Conservation (phyloP, 78 protist genomes). For the Monocercomonoides exilis region DNA sequence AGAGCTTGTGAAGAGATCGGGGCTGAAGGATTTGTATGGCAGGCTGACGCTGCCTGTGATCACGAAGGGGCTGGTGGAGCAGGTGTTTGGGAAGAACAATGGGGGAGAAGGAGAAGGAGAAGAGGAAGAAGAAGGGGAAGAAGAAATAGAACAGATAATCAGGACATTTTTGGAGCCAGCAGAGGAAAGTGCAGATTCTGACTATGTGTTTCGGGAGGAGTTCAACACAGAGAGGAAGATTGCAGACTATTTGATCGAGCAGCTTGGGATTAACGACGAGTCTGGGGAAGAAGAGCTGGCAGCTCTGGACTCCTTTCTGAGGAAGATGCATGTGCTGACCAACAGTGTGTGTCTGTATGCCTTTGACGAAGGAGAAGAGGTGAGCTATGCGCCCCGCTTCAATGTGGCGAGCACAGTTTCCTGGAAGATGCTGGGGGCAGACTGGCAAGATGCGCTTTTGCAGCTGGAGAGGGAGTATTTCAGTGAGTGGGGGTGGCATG, state of each 20-base stretch:
- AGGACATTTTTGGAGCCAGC: too few relatives aligned
- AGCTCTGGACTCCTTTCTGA: background rate
- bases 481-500: background rate
- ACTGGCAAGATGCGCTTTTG: background rate
- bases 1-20: background rate
- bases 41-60: background rate
- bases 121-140: too few relatives aligned
- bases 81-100: background rate
- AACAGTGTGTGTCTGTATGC: background rate
- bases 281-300: background rate
- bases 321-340: background rate
- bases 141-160: too few relatives aligned
- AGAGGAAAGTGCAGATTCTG: too few relatives aligned
- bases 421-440: too few relatives aligned
- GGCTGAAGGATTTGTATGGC: background rate
- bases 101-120: background rate
- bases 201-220: slow-evolving; percentile 18
- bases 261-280: background rate
- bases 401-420: background rate
- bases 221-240: background rate
- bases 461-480: background rate
- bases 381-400: slow-evolving; percentile 17
- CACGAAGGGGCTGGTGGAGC: background rate
- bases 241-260: background rate
- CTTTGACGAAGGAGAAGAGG: background rate